Evolutionary conservation across 1,284 basidiomycete genomes (phyloP).

Genomic region (Microbotryum scabiosae): DNA sequence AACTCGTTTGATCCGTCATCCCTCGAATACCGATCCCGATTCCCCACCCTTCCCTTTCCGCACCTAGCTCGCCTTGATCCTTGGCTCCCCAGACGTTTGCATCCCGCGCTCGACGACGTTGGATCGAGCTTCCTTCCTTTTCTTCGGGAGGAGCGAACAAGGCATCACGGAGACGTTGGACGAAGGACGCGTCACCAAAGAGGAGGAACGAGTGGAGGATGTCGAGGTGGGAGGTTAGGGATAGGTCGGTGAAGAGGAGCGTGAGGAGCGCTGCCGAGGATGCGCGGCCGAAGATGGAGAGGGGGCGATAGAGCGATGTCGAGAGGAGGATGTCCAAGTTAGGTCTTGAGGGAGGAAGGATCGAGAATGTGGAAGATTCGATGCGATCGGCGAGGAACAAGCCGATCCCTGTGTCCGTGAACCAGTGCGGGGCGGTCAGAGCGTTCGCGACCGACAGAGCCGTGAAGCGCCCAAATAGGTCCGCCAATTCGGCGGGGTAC

Average conservation of each 20-base stretch:
- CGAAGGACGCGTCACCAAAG: conserved; percentile 5
- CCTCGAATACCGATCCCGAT: conserved; percentile 1
- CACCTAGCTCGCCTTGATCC: conserved; percentile 1
- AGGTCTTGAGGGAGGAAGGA: background rate
- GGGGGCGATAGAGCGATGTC: background rate
- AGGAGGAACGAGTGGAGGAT: conserved; percentile 6
- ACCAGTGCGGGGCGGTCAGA: background rate
- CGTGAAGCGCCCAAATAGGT: background rate
- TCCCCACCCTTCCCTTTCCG: background rate
- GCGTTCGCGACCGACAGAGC: background rate
- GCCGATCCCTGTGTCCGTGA: too few species aligned
- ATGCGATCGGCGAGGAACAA: background rate
- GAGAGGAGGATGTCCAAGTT: background rate
- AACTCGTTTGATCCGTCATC: background rate
- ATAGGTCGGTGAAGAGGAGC: conserved; percentile 6
- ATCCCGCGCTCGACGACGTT: background rate
- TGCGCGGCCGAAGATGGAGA: background rate
- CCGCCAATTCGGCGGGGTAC: background rate
- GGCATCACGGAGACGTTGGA: conserved; percentile 1
- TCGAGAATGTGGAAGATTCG: background rate
- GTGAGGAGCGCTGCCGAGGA: conserved; percentile 5
- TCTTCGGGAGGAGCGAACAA: conserved; percentile 7
- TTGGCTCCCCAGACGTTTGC: background rate
- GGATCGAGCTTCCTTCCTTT: background rate
- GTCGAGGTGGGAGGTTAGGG: conserved; percentile 1